Conservation (phyloP, 371 early-diverging fungal genomes). For the Syncephalastrum racemosum region DNA sequence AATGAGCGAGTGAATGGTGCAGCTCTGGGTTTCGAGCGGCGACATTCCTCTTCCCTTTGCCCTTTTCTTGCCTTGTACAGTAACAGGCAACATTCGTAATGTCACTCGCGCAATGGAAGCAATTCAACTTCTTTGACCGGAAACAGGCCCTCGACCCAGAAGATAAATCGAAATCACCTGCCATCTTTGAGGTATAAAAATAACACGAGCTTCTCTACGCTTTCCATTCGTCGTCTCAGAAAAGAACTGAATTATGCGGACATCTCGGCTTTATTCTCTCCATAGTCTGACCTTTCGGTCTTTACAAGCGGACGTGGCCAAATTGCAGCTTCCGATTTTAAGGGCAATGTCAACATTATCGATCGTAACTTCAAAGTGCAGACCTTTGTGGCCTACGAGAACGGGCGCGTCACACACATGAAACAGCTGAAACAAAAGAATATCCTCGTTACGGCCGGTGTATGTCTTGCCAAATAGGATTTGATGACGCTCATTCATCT, state of each 20-base stretch:
- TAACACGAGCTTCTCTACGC: conserved; percentile 10
- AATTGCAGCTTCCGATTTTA: conserved; percentile 48
- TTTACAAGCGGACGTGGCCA: conserved; percentile 60
- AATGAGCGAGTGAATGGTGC: neutral
- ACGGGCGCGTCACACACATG: conserved; percentile 78
- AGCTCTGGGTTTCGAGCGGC: neutral
- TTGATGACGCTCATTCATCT: neutral
- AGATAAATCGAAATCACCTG: conserved; percentile 60
- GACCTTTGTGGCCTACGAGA: conserved; percentile 70
- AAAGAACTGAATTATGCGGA: conserved; percentile 18
- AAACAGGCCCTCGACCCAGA: conserved; percentile 61
- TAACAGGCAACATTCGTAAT: conserved; percentile 16
- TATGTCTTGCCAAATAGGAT: conserved; percentile 29
- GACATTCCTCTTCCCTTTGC: neutral
- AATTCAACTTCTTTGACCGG: conserved; percentile 83
- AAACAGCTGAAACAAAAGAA: conserved; percentile 74
- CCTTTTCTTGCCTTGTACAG: neutral
- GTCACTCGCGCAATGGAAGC: conserved; percentile 64
- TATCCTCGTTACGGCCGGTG: conserved; percentile 72
- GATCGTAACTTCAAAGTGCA: conserved; percentile 70
- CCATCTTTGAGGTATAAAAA: conserved; percentile 61
- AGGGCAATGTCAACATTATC: conserved; percentile 34
- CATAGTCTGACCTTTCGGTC: conserved; percentile 53
- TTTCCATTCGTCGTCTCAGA: conserved; percentile 1
- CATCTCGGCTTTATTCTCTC: neutral